A percentile compares a stretch with the other conserved stretches of the same genome.
Conservation (phyloP, 495 filamentous ascomycete species). For the Penicillium pancosmium region DNA sequence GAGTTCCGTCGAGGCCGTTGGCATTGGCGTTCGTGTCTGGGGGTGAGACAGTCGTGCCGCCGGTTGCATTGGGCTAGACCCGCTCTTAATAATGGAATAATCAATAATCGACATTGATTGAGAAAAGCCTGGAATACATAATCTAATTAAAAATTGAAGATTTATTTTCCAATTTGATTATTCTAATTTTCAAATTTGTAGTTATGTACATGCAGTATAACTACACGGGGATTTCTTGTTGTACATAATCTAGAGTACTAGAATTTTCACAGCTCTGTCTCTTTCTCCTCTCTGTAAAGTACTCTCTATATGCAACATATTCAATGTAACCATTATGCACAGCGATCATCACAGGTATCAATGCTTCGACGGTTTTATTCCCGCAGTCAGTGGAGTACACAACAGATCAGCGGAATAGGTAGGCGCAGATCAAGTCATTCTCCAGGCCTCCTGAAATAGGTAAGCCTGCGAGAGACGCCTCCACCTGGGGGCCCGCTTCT, state of each 20-base stretch:
- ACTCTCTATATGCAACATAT: not conserved
- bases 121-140: not conserved
- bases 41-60: constrained; percentile 6
- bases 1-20: constrained; percentile 5
- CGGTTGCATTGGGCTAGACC: constrained; percentile 6
- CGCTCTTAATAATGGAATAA: constrained; percentile 7
- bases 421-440: constrained; percentile 9
- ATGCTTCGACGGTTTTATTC: constrained; percentile 9
- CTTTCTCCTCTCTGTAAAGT: not conserved
- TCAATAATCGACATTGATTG: constrained; percentile 6
- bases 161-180: not conserved
- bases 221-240: not conserved
- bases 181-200: not conserved
- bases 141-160: too few species aligned
- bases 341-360: constrained; percentile 1
- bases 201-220: not conserved
- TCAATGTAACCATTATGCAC: not conserved
- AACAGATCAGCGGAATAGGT: not conserved
- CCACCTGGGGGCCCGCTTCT: constrained; percentile 18
- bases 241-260: not conserved
- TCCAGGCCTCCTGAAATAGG: constrained; percentile 7
- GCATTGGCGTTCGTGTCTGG: constrained; percentile 12
- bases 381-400: constrained; percentile 3
- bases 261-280: not conserved
- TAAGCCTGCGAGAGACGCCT: constrained; percentile 18